Percentiles rank a stretch among this genome's conserved stretches.
Evolutionary conservation across 2,329 filamentous ascomycete genomes (phyloP).

Genomic region (Xylariaceae sp.): DNA sequence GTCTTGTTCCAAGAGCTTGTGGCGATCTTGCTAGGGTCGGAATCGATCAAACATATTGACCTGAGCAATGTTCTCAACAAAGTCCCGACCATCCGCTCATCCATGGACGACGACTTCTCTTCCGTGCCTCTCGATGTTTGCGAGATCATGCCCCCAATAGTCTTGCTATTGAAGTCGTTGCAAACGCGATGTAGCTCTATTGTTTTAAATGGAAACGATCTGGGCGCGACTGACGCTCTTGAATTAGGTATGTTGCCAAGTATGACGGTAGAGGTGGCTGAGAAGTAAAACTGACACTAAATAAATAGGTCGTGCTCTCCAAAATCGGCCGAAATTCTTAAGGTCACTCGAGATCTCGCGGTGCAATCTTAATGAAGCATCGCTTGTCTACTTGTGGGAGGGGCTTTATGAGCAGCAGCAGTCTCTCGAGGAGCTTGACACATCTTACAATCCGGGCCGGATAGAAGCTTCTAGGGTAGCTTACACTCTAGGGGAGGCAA

Average conservation of each 20-base stretch:
- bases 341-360: slow-evolving; percentile 48
- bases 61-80: slow-evolving; percentile 40
- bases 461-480: slow-evolving; percentile 46
- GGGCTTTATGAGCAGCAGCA: slow-evolving; percentile 43
- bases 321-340: slow-evolving; percentile 35
- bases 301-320: slow-evolving; percentile 24
- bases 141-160: slow-evolving; percentile 46
- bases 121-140: slow-evolving; percentile 17
- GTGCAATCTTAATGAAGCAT: slow-evolving; percentile 48
- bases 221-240: slow-evolving; percentile 44
- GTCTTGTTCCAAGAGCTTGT: slow-evolving; percentile 55
- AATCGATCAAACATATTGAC: slow-evolving; percentile 52
- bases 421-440: slow-evolving; percentile 46
- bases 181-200: slow-evolving; percentile 49
- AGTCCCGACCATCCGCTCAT: slow-evolving; percentile 18
- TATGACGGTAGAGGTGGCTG: not conserved
- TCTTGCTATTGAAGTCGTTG: slow-evolving; percentile 46
- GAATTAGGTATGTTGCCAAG: slow-evolving; percentile 40
- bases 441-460: slow-evolving; percentile 50
- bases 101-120: slow-evolving; percentile 10
- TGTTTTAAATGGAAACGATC: slow-evolving; percentile 45
- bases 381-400: slow-evolving; percentile 45
- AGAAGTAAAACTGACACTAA: slow-evolving; percentile 5
- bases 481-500: slow-evolving; percentile 41
- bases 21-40: slow-evolving; percentile 51